A percentile compares a stretch with the other conserved stretches of the same genome.
These are phyloP conservation scores for Emiliania huxleyi DNA, from an alignment of 78 protist species.

Conservation along the genomic window DNA sequence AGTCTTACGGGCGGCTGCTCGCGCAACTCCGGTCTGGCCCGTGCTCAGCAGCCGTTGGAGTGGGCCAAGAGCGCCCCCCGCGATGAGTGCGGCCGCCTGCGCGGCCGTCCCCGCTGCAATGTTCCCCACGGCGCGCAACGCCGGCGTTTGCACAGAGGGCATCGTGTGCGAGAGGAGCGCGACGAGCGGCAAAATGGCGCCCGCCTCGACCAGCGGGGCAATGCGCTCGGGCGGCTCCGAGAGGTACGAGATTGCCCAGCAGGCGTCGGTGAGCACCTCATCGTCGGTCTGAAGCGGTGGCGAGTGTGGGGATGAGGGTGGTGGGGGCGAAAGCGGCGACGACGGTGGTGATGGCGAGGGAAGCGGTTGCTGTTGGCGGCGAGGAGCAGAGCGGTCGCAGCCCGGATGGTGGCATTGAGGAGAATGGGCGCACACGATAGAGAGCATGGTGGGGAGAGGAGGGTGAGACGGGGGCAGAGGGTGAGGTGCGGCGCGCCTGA, in stretches of 20 bases:
- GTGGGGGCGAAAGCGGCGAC: too few species aligned
- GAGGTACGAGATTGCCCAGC: slow-evolving; percentile 96
- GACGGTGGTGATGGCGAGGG: too few species aligned
- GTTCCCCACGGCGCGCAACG: slow-evolving; percentile 94
- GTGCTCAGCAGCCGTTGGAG: background rate
- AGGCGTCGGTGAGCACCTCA: slow-evolving; percentile 89
- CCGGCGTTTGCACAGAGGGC: slow-evolving; percentile 86
- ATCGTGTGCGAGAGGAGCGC: slow-evolving; percentile 71
- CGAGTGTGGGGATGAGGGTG: too few species aligned
- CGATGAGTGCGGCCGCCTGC: background rate
- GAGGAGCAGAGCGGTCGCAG: too few species aligned
- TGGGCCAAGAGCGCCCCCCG: background rate
- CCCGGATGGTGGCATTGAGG: too few species aligned
- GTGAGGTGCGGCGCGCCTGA: too few species aligned
- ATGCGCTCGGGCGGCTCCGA: slow-evolving; percentile 88
- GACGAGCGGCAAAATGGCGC: slow-evolving; percentile 74
- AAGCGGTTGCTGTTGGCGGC: too few species aligned
- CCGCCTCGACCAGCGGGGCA: slow-evolving; percentile 79
- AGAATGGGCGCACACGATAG: too few species aligned
- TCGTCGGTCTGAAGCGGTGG: slow-evolving; percentile 71
- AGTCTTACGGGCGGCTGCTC: too few species aligned
- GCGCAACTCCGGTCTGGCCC: too few species aligned
- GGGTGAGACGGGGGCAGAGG: too few species aligned
- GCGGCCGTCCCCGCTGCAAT: slow-evolving; percentile 91
- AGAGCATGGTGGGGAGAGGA: too few species aligned